phyloP scores from a whole-genome alignment of 768 basidiomycete species.

The Omphalotus guepiniiformis region DNA sequence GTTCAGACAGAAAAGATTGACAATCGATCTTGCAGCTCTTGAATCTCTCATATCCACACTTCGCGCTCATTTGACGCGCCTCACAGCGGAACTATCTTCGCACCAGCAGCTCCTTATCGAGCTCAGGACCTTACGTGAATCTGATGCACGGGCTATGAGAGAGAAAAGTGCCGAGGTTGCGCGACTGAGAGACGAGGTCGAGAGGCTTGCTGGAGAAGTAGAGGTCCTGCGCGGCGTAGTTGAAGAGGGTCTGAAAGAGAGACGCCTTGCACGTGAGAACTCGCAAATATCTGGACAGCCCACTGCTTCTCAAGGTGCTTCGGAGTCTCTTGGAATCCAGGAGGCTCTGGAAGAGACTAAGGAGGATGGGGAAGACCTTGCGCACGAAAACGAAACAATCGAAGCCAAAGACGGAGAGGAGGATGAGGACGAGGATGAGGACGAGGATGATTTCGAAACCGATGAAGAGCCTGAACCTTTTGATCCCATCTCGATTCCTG shows the following conservation, averaged over 20 bases:
- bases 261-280: slow-evolving; percentile 51
- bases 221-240: slow-evolving; percentile 84
- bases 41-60: slow-evolving; percentile 76
- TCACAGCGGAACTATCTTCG: slow-evolving; percentile 76
- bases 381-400: not conserved
- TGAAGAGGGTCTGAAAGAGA: slow-evolving; percentile 78
- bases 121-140: slow-evolving; percentile 57
- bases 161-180: slow-evolving; percentile 67
- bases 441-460: slow-evolving; percentile 24
- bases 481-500: slow-evolving; percentile 28
- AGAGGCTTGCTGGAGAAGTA: slow-evolving; percentile 79
- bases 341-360: slow-evolving; percentile 25
- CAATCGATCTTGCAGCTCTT: slow-evolving; percentile 47
- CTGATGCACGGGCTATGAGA: slow-evolving; percentile 51
- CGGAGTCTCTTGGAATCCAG: slow-evolving; percentile 29
- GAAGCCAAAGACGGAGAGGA: slow-evolving; percentile 16
- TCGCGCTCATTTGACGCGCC: slow-evolving; percentile 67
- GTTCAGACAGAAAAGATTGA: not conserved
- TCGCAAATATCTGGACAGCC: not conserved
- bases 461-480: slow-evolving; percentile 28
- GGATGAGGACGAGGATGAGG: slow-evolving; percentile 20
- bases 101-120: slow-evolving; percentile 69
- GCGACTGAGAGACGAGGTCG: slow-evolving; percentile 69
- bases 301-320: slow-evolving; percentile 16
- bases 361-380: slow-evolving; percentile 7